Conservation (phyloP, 1,284 basidiomycete genomes). For the Boletus austroedulis region DNA sequence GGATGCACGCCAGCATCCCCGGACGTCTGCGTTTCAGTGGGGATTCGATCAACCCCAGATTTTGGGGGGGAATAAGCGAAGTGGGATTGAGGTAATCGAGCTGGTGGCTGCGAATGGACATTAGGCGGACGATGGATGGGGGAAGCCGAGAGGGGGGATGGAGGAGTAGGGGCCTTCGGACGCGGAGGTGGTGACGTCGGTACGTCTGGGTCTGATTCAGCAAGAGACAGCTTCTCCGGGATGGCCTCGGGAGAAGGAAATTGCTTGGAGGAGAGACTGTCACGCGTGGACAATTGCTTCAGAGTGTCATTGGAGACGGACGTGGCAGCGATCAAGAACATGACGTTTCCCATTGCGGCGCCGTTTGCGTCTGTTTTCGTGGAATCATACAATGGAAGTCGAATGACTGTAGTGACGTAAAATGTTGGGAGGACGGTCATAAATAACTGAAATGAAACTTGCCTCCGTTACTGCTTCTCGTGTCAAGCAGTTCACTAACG, state of each 20-base stretch:
- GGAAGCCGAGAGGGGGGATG: constrained; percentile 16
- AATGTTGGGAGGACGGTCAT: constrained; percentile 26
- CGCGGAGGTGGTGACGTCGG: constrained; percentile 22
- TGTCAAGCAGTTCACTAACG: constrained; percentile 27
- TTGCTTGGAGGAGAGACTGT: constrained; percentile 16
- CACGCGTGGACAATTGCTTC: constrained; percentile 17
- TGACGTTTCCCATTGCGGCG: constrained; percentile 27
- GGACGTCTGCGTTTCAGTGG: constrained; percentile 7
- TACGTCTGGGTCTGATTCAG: constrained; percentile 20
- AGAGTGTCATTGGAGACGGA: constrained; percentile 17
- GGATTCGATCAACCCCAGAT: constrained; percentile 33
- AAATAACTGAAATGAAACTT: constrained; percentile 34
- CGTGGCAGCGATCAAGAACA: constrained; percentile 25
- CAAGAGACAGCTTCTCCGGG: constrained; percentile 21
- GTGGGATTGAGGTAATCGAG: constrained; percentile 32
- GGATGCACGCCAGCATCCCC: constrained; percentile 19
- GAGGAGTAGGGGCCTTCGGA: constrained; percentile 18
- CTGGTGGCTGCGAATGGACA: constrained; percentile 15
- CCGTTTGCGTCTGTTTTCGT: constrained; percentile 29
- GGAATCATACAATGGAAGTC: constrained; percentile 36
- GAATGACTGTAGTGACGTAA: constrained; percentile 32
- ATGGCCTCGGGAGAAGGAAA: constrained; percentile 21
- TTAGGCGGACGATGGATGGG: constrained; percentile 11
- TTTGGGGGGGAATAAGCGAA: constrained; percentile 20
- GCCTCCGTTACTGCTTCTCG: constrained; percentile 29